Evolutionary conservation across 495 filamentous ascomycete species (phyloP).

Genomic region (Penicillium riverlandense): DNA sequence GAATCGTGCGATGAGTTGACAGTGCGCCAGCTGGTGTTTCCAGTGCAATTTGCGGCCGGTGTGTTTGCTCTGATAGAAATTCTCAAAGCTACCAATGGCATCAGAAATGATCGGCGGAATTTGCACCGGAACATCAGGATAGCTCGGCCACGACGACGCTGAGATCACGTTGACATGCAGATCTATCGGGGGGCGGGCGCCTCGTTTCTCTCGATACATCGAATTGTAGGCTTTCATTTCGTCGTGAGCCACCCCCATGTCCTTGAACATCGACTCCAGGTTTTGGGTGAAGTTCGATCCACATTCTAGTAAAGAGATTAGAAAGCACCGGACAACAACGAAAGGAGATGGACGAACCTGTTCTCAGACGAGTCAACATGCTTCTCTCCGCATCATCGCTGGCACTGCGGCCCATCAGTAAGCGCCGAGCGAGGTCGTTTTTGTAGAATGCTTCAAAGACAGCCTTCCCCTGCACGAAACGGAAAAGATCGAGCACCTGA

Average conservation of each 20-base stretch:
- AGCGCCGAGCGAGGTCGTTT: conserved; percentile 80
- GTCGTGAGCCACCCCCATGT: conserved; percentile 82
- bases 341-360: conserved; percentile 34
- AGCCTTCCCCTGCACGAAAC: conserved; percentile 94
- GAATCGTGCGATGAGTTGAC: conserved; percentile 72
- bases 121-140: conserved; percentile 69
- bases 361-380: conserved; percentile 87
- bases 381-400: conserved; percentile 91
- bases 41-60: conserved; percentile 77
- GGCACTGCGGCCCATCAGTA: conserved; percentile 86
- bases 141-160: conserved; percentile 84
- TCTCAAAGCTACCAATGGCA: conserved; percentile 66
- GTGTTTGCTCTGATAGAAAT: conserved; percentile 80
- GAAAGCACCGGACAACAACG: neutral
- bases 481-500: conserved; percentile 85
- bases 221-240: conserved; percentile 74
- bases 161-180: conserved; percentile 82
- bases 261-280: conserved; percentile 98
- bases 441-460: conserved; percentile 99
- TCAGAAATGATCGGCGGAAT: conserved; percentile 65
- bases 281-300: conserved; percentile 92
- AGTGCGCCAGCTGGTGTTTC: conserved; percentile 89
- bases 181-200: conserved; percentile 53
- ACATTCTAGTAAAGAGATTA: conserved; percentile 54
- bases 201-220: conserved; percentile 33